Evolutionary conservation across 176 grass and related monocot genomes (phyloP), one percentile per base, ranked within the genome.

Genomic region (Alopecurus myosuroides): DNA sequence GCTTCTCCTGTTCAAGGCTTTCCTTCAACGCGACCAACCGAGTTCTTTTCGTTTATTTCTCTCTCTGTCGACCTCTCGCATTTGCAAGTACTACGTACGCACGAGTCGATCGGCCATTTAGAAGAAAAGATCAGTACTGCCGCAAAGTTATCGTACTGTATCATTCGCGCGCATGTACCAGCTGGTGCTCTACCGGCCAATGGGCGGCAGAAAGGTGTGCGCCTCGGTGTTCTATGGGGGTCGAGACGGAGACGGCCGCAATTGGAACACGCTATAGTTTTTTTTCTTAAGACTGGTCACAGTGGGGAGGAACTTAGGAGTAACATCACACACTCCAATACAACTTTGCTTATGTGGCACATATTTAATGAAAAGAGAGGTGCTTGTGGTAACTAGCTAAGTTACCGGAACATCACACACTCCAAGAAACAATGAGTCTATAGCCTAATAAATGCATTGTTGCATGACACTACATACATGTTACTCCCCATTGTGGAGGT

Each of bases 131-230:
- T 71, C 23, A 72, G 13, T 0, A 71, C 11, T 26, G 26, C 6
- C 0, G 26, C 20, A 23, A 70, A 26, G 30, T 44, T 33, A 31
- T 18, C 60, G 35, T 41, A 28, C 25, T 33, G 81, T 28, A 46
- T 67, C 46, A 30, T 51, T 52, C 64, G 78, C 61, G 77, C 29
- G 76, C 67, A 7, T 55, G 36, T 29, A 56, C 25, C 35, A 64
- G 31, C 19, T 30, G 44, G 49, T 8, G 44, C 11, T 7, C 22
- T 46, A 11, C 58, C 5, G 3, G 18, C 70, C 88, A 90, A 74
- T 86, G 74, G 74, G 74, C 44, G 79, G 84, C 36, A 22, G 79
- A 77, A 83, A 86, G 73, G 82, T 79, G 65, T 84, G 81, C 52
- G 23, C n/a, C 39, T 19, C 3, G 33, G 31, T 56, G 53, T 25